Evolutionary conservation across 257 asterid species (phyloP).

Genomic region (Leonotis leonurus): DNA sequence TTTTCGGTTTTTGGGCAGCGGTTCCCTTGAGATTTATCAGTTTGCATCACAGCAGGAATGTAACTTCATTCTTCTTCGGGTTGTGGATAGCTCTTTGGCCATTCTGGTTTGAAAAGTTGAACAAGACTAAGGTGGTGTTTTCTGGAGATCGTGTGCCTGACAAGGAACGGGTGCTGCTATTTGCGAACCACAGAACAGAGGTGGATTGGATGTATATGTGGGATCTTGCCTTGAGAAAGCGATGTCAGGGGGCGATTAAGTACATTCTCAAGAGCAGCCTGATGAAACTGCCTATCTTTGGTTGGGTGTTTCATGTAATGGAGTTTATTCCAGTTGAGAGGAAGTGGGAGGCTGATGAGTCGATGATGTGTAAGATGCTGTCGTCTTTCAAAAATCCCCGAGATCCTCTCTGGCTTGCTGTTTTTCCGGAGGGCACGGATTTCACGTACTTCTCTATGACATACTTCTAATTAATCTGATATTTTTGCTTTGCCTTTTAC

Average conservation of each 20-base stretch:
- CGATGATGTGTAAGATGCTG: slow-evolving; percentile 45
- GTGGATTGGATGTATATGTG: slow-evolving; percentile 98
- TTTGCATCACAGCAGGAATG: slow-evolving; percentile 56
- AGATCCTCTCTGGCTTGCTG: slow-evolving; percentile 85
- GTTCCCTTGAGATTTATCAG: slow-evolving; percentile 47
- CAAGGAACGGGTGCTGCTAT: slow-evolving; percentile 56
- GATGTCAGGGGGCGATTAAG: slow-evolving; percentile 56
- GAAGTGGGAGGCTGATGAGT: slow-evolving; percentile 82
- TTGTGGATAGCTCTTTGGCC: slow-evolving; percentile 94
- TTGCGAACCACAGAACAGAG: slow-evolving; percentile 86
- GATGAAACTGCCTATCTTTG: slow-evolving; percentile 83
- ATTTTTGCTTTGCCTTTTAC: neutral
- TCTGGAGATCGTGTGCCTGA: slow-evolving; percentile 70
- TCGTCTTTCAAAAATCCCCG: slow-evolving; percentile 45
- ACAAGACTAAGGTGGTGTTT: slow-evolving; percentile 68
- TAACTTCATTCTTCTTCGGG: slow-evolving; percentile 59
- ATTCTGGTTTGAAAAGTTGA: slow-evolving; percentile 66
- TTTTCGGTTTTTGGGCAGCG: slow-evolving; percentile 60
- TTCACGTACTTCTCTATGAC: slow-evolving; percentile 50
- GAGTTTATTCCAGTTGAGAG: slow-evolving; percentile 89
- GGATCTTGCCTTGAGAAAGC: slow-evolving; percentile 83
- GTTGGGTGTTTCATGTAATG: slow-evolving; percentile 79
- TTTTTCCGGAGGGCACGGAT: slow-evolving; percentile 96
- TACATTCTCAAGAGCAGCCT: slow-evolving; percentile 79
- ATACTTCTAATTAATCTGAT: slow-evolving; percentile 1